Evolutionary conservation across 257 asterid genomes (phyloP).

Genomic region (Primulina huaijiensis): DNA sequence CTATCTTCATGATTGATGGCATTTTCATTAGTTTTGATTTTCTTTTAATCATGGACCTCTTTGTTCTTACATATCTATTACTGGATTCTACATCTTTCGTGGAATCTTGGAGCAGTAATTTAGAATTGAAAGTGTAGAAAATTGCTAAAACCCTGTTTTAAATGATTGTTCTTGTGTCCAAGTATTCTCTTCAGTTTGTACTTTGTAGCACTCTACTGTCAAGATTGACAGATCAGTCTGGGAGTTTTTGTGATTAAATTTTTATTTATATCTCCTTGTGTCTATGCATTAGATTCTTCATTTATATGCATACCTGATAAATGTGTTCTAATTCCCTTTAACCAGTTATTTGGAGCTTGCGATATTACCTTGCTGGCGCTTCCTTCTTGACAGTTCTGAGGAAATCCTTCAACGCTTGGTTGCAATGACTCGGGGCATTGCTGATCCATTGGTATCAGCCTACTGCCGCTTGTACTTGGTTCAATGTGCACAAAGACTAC

Average conservation of each 20-base stretch:
- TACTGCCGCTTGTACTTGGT: conserved; percentile 80
- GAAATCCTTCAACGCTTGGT: conserved; percentile 67
- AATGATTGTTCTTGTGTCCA: neutral
- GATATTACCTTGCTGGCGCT: conserved; percentile 72
- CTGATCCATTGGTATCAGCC: conserved; percentile 76
- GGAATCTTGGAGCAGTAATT: conserved; percentile 11
- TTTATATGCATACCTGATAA: conserved; percentile 25
- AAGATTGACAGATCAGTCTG: conserved; percentile 12
- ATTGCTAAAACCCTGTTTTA: neutral
- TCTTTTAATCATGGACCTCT: conserved; percentile 3
- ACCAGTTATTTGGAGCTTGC: conserved; percentile 88
- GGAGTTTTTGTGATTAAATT: conserved; percentile 16
- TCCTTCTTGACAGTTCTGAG: conserved; percentile 55
- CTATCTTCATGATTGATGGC: neutral
- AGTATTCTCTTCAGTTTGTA: conserved; percentile 10
- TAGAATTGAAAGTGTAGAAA: conserved; percentile 10
- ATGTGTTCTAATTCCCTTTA: conserved; percentile 11
- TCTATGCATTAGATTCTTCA: conserved; percentile 1
- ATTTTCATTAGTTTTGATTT: neutral
- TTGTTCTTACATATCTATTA: conserved; percentile 13
- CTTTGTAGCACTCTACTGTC: conserved; percentile 12
- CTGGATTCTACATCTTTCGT: conserved; percentile 19
- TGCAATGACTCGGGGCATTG: conserved; percentile 80
- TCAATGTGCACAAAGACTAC: conserved; percentile 68
- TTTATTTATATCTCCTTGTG: neutral